Percentiles rank a stretch among this genome's conserved stretches.
Conservation (phyloP, 1,139 yeast species). For the Casaregolazyma lundiana region DNA sequence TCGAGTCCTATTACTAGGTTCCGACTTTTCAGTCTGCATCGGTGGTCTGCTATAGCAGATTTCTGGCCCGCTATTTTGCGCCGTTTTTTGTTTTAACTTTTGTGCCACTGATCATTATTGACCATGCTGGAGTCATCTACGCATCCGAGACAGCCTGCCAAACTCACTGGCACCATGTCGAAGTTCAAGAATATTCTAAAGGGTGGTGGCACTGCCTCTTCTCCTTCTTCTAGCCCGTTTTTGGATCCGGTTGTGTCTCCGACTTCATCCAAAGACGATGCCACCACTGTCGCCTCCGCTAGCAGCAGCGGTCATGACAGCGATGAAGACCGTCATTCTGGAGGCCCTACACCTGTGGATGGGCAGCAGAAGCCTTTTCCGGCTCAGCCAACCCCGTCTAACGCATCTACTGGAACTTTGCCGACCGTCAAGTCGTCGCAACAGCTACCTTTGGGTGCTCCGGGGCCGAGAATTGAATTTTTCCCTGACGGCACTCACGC, state of each 20-base stretch:
- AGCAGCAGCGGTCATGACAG: not conserved
- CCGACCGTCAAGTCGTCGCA: not conserved
- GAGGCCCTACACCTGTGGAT: not conserved
- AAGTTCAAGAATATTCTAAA: conserved; percentile 18
- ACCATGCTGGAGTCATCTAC: not conserved
- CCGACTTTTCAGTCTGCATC: not conserved
- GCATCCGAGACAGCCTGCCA: conserved; percentile 15
- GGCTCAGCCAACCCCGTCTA: conserved; percentile 6
- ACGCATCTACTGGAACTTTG: conserved; percentile 8
- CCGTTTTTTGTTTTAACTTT: not conserved
- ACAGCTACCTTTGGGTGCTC: not conserved
- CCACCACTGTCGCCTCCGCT: not conserved
- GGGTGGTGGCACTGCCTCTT: conserved; percentile 4
- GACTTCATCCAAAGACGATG: conserved; percentile 4
- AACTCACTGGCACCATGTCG: conserved; percentile 19
- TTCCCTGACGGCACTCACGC: conserved; percentile 44
- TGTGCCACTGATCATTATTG: not conserved
- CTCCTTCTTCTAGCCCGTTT: conserved; percentile 7
- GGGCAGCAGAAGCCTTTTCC: not conserved
- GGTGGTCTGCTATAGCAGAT: conserved; percentile 1
- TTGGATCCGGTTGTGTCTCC: conserved; percentile 11
- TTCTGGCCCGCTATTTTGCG: not conserved
- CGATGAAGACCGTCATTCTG: not conserved
- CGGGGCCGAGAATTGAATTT: conserved; percentile 17
- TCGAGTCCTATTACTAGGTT: not conserved